Evolutionary conservation across 2,329 filamentous ascomycete species (phyloP), one percentile per base, ranked within the genome.

Genomic region (Aspergillus fumigatiaffinis): DNA sequence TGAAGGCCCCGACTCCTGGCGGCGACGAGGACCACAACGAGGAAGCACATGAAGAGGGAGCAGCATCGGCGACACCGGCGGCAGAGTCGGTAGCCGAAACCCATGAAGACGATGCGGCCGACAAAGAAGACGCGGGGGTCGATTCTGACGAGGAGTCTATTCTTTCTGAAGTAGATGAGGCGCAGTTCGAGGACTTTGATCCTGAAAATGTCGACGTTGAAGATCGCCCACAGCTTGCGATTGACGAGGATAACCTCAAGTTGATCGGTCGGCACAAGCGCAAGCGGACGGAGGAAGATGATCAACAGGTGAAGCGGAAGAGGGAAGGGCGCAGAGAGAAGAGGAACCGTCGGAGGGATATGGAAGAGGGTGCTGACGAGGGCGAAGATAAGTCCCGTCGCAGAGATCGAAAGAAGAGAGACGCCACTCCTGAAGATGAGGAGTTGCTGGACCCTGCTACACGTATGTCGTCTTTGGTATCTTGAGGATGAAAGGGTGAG

Each of bases 381-480:
- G 78, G 82, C 57, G 75, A 66, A 12, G 63, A 62, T 69, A 79
- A 82, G 63, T 74, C 75, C 57, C 74, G 79, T 62, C 84, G 80
- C 70, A 74, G 71, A 25, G 80, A 77, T 52, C 78, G 76, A 63
- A 81, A 82, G 63, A 81, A 78, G 60, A 77, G 76, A 42, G 80
- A 79, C 63, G 74, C 78, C 21, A 81, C 81, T 3, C 84, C 87
- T 58, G 83, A 86, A 4, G 86, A 90, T 63, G 91, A 96, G 60
- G 90, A 91, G 67, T 82, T 88, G 60, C 76, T 97, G 66, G 88
- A 89, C 21, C 91, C 92, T 0, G 91, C 94, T 74, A 91, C 96
- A 77, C 84, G 90, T 85, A 75, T 71, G 84, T 82, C 28, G 47
- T 42, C 38, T 53, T 26, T 51, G 25, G 20, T 50, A 29, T 48